Conservation (phyloP, 345 rosid genomes). For the Eutrema japonicum region DNA sequence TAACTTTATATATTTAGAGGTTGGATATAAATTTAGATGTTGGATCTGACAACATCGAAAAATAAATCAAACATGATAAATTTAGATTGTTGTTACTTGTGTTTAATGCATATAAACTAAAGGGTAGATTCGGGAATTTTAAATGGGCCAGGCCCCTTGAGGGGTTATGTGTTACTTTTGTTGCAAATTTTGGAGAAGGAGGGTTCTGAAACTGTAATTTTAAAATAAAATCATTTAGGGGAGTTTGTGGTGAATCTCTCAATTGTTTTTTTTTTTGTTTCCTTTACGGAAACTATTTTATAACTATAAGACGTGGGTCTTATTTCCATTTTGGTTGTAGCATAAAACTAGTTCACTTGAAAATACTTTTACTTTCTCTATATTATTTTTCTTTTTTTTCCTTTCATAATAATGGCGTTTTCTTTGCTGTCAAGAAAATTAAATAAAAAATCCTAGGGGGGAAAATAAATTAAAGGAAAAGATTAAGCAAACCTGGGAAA, state of each 20-base stretch:
- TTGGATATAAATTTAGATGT: no score
- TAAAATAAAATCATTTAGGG: background rate
- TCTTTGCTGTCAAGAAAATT: slow-evolving; percentile 17
- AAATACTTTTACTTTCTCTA: background rate
- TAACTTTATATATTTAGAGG: no score
- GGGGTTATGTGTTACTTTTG: background rate
- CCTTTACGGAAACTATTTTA: background rate
- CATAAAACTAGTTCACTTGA: slow-evolving; percentile 8
- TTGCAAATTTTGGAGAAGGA: background rate
- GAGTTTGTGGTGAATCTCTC: background rate
- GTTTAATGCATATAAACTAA: no score
- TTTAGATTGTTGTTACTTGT: no score
- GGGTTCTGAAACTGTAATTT: background rate
- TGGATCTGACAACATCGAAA: no score
- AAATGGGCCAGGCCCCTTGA: no score
- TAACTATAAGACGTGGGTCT: background rate
- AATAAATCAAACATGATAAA: no score
- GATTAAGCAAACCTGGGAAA: slow-evolving; percentile 43
- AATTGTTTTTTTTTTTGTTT: background rate
- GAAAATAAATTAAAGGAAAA: slow-evolving; percentile 19
- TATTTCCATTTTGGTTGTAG: background rate
- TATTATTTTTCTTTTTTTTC: background rate
- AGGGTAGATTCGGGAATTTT: no score
- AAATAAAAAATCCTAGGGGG: background rate
- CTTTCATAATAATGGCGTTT: slow-evolving; percentile 5